Conservation (phyloP, 306 rosid species). For the Benincasa hispida region DNA sequence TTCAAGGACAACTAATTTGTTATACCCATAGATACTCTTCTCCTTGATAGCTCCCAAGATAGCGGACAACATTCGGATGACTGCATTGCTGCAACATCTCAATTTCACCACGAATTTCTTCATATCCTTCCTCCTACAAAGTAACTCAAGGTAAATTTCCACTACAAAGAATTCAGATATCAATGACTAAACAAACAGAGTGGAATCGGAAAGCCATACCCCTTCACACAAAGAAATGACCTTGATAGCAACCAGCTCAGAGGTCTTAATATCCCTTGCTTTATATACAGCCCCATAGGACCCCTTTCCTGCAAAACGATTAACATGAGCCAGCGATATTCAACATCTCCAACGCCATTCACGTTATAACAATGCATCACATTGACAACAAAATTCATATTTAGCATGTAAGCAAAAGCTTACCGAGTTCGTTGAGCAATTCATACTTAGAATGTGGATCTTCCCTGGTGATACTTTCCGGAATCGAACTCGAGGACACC, state of each 20-base stretch:
- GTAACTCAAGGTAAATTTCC: conserved; percentile 12
- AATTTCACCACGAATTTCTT: conserved; percentile 95
- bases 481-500: conserved; percentile 81
- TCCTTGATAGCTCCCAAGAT: conserved; percentile 98
- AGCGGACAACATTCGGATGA: conserved; percentile 97
- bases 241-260: conserved; percentile 92
- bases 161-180: conserved; percentile 6
- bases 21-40: conserved; percentile 98
- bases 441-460: conserved; percentile 86
- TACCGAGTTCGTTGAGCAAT: conserved; percentile 93
- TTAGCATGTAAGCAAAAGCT: conserved; percentile 2
- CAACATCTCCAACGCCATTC: conserved; percentile 6
- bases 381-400: not conserved
- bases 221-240: conserved; percentile 88
- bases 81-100: conserved; percentile 98
- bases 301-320: conserved; percentile 62
- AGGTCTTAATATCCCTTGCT: conserved; percentile 83
- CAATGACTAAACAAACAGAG: conserved; percentile 1
- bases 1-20: not conserved
- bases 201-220: conserved; percentile 28
- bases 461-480: conserved; percentile 81
- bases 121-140: conserved; percentile 93
- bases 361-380: not conserved
- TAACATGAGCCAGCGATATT: not conserved
- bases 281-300: conserved; percentile 95